Evolutionary conservation across 1,284 basidiomycete species (phyloP).

Genomic region (Ustilago vetiveriae): DNA sequence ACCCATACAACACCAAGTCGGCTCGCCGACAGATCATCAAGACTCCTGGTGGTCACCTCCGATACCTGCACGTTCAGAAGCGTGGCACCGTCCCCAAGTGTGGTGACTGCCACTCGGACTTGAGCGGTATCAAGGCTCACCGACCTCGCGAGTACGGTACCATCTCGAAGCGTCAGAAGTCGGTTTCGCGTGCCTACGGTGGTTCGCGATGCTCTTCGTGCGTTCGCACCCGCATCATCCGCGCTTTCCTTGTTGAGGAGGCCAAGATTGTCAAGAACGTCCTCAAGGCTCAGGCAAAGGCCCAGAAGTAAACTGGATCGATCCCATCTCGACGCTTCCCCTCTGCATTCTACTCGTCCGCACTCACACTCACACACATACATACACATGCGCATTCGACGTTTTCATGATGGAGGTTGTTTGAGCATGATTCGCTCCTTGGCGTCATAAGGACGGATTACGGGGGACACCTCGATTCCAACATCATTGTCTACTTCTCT

Average conservation of each 20-base stretch:
- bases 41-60: constrained; percentile 92
- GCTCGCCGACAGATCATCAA: constrained; percentile 95
- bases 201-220: constrained; percentile 64
- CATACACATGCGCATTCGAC: constrained; percentile 1
- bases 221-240: constrained; percentile 75
- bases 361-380: background rate
- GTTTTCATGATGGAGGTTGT: no score
- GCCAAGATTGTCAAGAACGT: constrained; percentile 99
- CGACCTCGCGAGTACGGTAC: constrained; percentile 64
- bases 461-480: no score
- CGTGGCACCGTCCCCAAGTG: constrained; percentile 89
- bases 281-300: constrained; percentile 81
- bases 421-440: no score
- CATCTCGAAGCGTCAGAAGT: constrained; percentile 65
- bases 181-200: constrained; percentile 65
- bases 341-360: background rate
- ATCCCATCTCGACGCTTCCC: no score
- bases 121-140: constrained; percentile 64
- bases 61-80: constrained; percentile 91
- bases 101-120: constrained; percentile 67
- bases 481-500: no score
- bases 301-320: constrained; percentile 28
- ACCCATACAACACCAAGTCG: constrained; percentile 98
- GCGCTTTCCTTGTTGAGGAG: constrained; percentile 98
- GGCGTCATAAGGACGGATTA: no score